A percentile compares a stretch with the other conserved stretches of the same genome.
phyloP scores from a whole-genome alignment of 2,329 filamentous ascomycete genomes.

The Gaeumannomyces tritici region DNA sequence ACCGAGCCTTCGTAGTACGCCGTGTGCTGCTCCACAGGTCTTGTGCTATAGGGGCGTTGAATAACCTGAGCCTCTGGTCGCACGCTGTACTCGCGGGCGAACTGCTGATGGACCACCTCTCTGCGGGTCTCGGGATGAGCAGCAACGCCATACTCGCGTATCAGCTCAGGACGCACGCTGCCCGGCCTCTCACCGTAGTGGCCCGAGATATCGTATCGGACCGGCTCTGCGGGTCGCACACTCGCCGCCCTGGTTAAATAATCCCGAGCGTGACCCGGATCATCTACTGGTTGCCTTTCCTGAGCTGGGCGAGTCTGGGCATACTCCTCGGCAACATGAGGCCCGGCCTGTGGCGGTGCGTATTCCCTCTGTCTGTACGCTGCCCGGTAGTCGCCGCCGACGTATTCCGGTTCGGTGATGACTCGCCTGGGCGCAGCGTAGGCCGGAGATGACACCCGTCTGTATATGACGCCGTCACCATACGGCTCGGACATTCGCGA shows the following conservation, averaged over 20 bases:
- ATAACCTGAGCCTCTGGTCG: constrained; percentile 24
- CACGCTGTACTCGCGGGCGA: constrained; percentile 18
- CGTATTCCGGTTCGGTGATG: constrained; percentile 53
- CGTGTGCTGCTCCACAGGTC: constrained; percentile 31
- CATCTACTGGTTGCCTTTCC: constrained; percentile 29
- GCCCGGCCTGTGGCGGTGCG: constrained; percentile 36
- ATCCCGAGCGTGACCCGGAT: constrained; percentile 32
- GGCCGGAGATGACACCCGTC: constrained; percentile 35
- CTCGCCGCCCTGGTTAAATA: constrained; percentile 45
- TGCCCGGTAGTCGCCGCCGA: constrained; percentile 37
- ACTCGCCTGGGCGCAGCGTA: constrained; percentile 41
- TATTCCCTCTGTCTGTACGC: constrained; percentile 49
- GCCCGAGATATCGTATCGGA: constrained; percentile 15
- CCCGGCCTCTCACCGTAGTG: constrained; percentile 25
- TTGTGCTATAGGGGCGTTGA: constrained; percentile 29
- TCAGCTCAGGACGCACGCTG: constrained; percentile 47
- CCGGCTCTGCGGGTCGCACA: constrained; percentile 34
- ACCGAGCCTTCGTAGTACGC: constrained; percentile 29
- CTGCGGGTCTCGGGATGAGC: constrained; percentile 27
- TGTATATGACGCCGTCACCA: constrained; percentile 41
- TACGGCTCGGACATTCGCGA: constrained; percentile 41
- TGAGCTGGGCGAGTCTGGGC: constrained; percentile 22
- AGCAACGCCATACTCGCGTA: constrained; percentile 37
- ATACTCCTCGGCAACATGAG: constrained; percentile 32
- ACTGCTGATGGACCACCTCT: constrained; percentile 19